A percentile compares a stretch with the other conserved stretches of the same genome.
Conservation (phyloP, 2,329 filamentous ascomycete genomes). For the Mycosphaerella sp. region DNA sequence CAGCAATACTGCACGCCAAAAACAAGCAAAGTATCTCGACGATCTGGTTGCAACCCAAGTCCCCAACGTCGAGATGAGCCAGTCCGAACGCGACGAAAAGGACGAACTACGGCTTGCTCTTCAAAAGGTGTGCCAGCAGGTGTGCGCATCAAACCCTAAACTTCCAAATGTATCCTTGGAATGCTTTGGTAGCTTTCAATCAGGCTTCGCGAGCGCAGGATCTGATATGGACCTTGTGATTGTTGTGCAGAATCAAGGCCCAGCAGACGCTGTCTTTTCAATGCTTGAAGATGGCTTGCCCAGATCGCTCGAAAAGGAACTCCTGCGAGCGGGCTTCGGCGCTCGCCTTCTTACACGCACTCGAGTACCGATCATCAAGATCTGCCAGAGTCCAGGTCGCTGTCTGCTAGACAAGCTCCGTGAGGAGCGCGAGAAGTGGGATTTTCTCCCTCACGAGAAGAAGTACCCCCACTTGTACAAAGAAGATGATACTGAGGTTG, state of each 20-base stretch:
- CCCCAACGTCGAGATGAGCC: constrained; percentile 56
- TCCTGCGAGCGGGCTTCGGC: constrained; percentile 66
- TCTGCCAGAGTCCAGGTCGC: constrained; percentile 65
- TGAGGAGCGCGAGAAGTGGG: constrained; percentile 66
- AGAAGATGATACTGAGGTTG: constrained; percentile 19
- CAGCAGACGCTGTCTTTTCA: constrained; percentile 26
- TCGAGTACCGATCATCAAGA: constrained; percentile 79
- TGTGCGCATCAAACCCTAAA: constrained; percentile 46
- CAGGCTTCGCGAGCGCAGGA: constrained; percentile 79
- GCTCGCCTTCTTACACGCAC: constrained; percentile 72
- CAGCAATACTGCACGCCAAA: constrained; percentile 20
- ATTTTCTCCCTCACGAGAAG: constrained; percentile 47
- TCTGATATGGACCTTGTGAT: constrained; percentile 88
- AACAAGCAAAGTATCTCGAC: constrained; percentile 42
- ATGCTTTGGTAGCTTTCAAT: constrained; percentile 76
- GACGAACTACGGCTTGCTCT: constrained; percentile 62
- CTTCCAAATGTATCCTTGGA: constrained; percentile 55
- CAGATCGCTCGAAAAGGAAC: constrained; percentile 65
- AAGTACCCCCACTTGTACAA: constrained; percentile 37
- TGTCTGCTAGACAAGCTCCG: constrained; percentile 56
- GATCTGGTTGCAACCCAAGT: constrained; percentile 45
- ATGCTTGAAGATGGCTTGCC: constrained; percentile 56
- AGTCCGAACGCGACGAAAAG: constrained; percentile 61
- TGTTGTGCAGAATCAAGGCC: constrained; percentile 47
- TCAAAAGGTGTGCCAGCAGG: constrained; percentile 57